These are phyloP conservation scores for Claviceps sp. DNA, from an alignment of 2,329 filamentous ascomycete species.

Conservation along the genomic window DNA sequence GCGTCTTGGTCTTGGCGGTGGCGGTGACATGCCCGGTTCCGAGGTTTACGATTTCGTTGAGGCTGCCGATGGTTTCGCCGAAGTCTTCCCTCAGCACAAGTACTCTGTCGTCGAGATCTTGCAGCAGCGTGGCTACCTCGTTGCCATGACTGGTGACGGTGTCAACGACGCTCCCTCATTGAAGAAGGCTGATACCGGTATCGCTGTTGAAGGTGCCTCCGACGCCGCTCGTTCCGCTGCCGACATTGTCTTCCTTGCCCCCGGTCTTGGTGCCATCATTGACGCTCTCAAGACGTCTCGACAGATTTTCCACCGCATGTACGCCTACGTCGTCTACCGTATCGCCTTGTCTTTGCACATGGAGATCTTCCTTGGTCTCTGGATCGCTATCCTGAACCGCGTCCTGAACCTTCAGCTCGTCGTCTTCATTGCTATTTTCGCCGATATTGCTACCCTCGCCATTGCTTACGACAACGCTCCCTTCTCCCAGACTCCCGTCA, in stretches of 20 bases:
- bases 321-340: slow-evolving; percentile 90
- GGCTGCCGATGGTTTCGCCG: slow-evolving; percentile 87
- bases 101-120: slow-evolving; percentile 89
- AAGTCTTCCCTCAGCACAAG: slow-evolving; percentile 92
- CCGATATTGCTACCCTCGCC: slow-evolving; percentile 80
- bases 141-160: slow-evolving; percentile 93
- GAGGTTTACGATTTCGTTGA: slow-evolving; percentile 94
- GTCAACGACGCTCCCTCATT: slow-evolving; percentile 88
- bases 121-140: slow-evolving; percentile 83
- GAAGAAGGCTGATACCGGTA: slow-evolving; percentile 94
- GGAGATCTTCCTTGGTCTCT: slow-evolving; percentile 82
- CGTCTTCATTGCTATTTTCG: slow-evolving; percentile 91
- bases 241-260: slow-evolving; percentile 87
- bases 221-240: slow-evolving; percentile 84
- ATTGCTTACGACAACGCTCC: slow-evolving; percentile 91
- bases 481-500: slow-evolving; percentile 73
- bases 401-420: slow-evolving; percentile 77
- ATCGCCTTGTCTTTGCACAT: slow-evolving; percentile 85
- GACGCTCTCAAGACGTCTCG: slow-evolving; percentile 85
- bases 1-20: slow-evolving; percentile 77
- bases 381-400: slow-evolving; percentile 79
- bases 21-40: slow-evolving; percentile 84
- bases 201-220: slow-evolving; percentile 84
- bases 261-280: slow-evolving; percentile 83
- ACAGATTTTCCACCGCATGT: slow-evolving; percentile 95